Evolutionary conservation across 2,329 filamentous ascomycete genomes (phyloP).

Genomic region (Talaromyces sp.): DNA sequence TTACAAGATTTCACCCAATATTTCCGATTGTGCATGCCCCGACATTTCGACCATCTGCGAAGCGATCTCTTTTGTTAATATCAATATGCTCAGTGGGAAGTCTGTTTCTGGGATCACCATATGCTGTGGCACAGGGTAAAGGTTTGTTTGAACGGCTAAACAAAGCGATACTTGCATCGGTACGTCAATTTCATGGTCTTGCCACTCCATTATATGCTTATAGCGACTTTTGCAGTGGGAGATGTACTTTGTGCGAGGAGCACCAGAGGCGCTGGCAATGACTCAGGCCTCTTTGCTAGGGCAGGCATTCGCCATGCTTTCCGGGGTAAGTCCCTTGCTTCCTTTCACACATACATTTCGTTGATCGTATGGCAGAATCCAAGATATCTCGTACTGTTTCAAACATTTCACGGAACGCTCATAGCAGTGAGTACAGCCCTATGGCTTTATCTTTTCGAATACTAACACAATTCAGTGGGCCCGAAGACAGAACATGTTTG

Average conservation of each 20-base stretch:
- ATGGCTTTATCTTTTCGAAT: no score
- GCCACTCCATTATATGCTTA: not conserved
- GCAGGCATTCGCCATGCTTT: constrained; percentile 14
- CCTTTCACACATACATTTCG: no score
- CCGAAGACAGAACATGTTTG: constrained; percentile 10
- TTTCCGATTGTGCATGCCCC: constrained; percentile 19
- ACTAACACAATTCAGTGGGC: no score
- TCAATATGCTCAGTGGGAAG: constrained; percentile 39
- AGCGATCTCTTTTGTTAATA: constrained; percentile 32
- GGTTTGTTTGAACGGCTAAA: constrained; percentile 31
- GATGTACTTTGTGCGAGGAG: constrained; percentile 11
- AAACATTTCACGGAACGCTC: constrained; percentile 11
- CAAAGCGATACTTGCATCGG: constrained; percentile 10
- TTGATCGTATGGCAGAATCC: constrained; percentile 10
- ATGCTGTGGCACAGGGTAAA: constrained; percentile 28
- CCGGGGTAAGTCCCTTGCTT: constrained; percentile 5
- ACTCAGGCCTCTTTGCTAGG: constrained; percentile 11
- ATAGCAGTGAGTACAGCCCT: not conserved
- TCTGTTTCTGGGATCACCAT: constrained; percentile 33
- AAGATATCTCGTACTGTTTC: constrained; percentile 6
- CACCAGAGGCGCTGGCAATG: constrained; percentile 13
- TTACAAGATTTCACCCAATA: constrained; percentile 22
- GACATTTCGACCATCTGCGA: constrained; percentile 22
- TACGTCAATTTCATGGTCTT: not conserved
- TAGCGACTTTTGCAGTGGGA: constrained; percentile 5